phyloP scores from a whole-genome alignment of 768 basidiomycete species.

The Sarcomyxa edulis region DNA sequence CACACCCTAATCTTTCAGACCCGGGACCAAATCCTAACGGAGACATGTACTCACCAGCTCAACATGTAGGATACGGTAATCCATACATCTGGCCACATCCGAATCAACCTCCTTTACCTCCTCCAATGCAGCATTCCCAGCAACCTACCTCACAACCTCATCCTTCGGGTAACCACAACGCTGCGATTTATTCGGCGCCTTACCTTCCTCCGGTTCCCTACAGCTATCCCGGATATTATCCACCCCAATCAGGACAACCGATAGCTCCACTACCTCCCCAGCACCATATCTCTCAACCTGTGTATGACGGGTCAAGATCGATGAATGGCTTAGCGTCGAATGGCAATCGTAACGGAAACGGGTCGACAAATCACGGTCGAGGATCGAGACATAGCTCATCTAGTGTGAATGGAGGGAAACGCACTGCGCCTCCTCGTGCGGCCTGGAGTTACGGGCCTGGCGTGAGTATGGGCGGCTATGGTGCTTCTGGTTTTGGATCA shows the following conservation, averaged over 20 bases:
- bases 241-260: constrained; percentile 22
- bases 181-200: constrained; percentile 18
- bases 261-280: constrained; percentile 18
- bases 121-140: constrained; percentile 15
- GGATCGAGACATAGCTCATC: constrained; percentile 22
- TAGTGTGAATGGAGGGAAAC: constrained; percentile 13
- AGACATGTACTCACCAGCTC: constrained; percentile 25
- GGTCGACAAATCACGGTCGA: constrained; percentile 23
- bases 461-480: constrained; percentile 40
- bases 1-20: too few species aligned
- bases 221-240: constrained; percentile 27
- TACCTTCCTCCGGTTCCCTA: constrained; percentile 30
- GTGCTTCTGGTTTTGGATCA: constrained; percentile 15
- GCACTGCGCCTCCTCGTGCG: constrained; percentile 30
- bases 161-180: constrained; percentile 6
- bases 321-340: constrained; percentile 23
- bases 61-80: constrained; percentile 25
- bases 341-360: constrained; percentile 14
- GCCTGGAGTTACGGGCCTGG: constrained; percentile 75
- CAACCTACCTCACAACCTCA: constrained; percentile 3
- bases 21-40: constrained; percentile 18
- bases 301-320: constrained; percentile 12
- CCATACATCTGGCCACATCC: constrained; percentile 30
- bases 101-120: constrained; percentile 14
- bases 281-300: constrained; percentile 11